Percentiles rank a stretch among this genome's conserved stretches.
phyloP scores from a whole-genome alignment of 169 alveolate genomes.

The Nephromyces sp. region DNA sequence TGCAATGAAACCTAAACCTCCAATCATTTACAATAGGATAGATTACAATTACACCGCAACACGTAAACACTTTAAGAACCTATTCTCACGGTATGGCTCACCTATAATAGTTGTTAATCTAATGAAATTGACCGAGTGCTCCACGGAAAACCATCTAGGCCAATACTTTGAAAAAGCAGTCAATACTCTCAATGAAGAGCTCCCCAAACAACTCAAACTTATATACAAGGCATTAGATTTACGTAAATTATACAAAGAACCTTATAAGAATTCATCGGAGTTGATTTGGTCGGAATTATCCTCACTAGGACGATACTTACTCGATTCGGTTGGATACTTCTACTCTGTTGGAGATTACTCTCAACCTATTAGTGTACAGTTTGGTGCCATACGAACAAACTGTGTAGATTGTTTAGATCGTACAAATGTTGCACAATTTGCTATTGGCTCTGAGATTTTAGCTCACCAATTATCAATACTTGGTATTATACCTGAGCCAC shows the following conservation, averaged over 20 bases:
- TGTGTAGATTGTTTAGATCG: conserved; percentile 97
- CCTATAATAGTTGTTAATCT: neutral
- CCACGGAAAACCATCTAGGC: neutral
- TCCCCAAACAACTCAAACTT: too few species aligned
- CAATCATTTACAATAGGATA: neutral
- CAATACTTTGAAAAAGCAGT: too few species aligned
- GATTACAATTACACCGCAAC: too few species aligned
- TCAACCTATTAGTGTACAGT: conserved; percentile 45
- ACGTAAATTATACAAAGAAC: too few species aligned
- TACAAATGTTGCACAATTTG: conserved; percentile 63
- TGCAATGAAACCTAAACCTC: conserved; percentile 6
- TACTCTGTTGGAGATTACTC: neutral
- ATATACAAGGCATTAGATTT: too few species aligned
- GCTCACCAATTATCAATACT: neutral
- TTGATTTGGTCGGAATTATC: too few species aligned
- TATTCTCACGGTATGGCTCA: neutral
- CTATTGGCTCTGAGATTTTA: conserved; percentile 4
- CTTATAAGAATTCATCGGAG: too few species aligned
- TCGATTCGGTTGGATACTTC: neutral
- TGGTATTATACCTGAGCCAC: neutral
- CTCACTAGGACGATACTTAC: neutral
- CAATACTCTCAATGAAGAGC: too few species aligned
- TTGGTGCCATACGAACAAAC: conserved; percentile 87
- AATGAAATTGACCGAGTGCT: neutral
- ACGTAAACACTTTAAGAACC: neutral